A percentile compares a stretch with the other conserved stretches of the same genome.
Conservation (phyloP, 75 land plant species). For the Pinus albicaulis region DNA sequence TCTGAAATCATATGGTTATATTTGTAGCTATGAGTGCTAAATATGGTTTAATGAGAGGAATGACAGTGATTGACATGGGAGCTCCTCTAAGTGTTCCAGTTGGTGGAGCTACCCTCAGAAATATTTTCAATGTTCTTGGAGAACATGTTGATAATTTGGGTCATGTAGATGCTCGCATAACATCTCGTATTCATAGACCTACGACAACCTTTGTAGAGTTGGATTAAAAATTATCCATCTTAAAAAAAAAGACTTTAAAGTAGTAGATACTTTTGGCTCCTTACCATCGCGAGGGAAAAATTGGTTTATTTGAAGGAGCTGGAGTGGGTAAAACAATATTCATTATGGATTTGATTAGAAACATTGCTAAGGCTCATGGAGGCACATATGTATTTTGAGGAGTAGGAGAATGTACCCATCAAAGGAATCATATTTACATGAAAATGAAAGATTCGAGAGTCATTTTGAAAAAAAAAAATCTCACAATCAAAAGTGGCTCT, state of each 20-base stretch:
- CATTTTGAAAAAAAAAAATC: background rate
- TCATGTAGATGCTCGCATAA: no score
- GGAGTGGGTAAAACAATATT: no score
- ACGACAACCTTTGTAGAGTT: background rate
- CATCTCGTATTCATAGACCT: background rate
- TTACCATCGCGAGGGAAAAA: background rate
- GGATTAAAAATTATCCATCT: slow-evolving; percentile 9
- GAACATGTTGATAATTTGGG: no score
- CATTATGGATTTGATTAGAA: no score
- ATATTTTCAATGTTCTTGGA: no score
- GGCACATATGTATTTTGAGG: slow-evolving; percentile 26
- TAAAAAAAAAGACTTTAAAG: slow-evolving; percentile 5
- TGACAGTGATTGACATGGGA: slow-evolving; percentile 9
- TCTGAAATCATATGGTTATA: slow-evolving; percentile 20
- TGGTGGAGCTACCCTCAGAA: no score
- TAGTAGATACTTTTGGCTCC: slow-evolving; percentile 1
- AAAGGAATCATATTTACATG: slow-evolving; percentile 19
- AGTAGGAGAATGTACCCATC: slow-evolving; percentile 19
- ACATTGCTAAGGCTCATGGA: no score
- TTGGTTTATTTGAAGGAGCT: background rate
- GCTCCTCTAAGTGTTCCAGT: no score
- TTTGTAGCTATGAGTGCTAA: slow-evolving; percentile 13
- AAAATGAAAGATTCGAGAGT: slow-evolving; percentile 6
- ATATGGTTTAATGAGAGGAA: slow-evolving; percentile 24
- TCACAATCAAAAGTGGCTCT: slow-evolving; percentile 10